phyloP scores from a whole-genome alignment of 2,329 filamentous ascomycete species.

The Ascochyta fabae region DNA sequence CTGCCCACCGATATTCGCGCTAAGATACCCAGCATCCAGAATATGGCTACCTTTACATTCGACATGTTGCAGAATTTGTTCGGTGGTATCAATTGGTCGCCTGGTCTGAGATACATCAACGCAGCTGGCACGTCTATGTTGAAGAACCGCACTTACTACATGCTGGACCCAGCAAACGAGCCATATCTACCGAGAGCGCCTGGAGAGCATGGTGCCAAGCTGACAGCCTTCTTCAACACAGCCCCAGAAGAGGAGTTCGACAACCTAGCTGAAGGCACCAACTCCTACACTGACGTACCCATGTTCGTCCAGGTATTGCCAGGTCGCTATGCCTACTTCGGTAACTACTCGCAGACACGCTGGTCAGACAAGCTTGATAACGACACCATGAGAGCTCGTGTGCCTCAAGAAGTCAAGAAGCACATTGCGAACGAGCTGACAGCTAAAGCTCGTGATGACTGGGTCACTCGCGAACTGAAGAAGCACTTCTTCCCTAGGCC shows the following conservation, averaged over 20 bases:
- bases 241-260: conserved; percentile 38
- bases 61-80: conserved; percentile 48
- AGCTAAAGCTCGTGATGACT: conserved; percentile 44
- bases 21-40: conserved; percentile 28
- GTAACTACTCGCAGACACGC: conserved; percentile 54
- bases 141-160: conserved; percentile 50
- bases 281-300: conserved; percentile 48
- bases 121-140: conserved; percentile 33
- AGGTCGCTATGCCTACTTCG: conserved; percentile 51
- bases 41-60: conserved; percentile 46
- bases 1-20: conserved; percentile 15
- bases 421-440: conserved; percentile 51
- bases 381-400: conserved; percentile 47
- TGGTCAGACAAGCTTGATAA: conserved; percentile 54
- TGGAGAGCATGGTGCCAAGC: conserved; percentile 54
- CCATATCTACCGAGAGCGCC: conserved; percentile 52
- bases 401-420: conserved; percentile 48
- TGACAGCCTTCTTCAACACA: conserved; percentile 55
- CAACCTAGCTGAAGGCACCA: conserved; percentile 27
- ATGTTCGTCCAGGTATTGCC: conserved; percentile 48
- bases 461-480: conserved; percentile 52
- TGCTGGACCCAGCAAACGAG: conserved; percentile 48
- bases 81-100: conserved; percentile 49
- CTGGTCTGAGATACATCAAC: conserved; percentile 50
- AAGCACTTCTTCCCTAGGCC: conserved; percentile 54